Percentiles rank a stretch among this genome's conserved stretches.
Conservation (phyloP, 2,329 filamentous ascomycete genomes). For the Fusarium papillatum region DNA sequence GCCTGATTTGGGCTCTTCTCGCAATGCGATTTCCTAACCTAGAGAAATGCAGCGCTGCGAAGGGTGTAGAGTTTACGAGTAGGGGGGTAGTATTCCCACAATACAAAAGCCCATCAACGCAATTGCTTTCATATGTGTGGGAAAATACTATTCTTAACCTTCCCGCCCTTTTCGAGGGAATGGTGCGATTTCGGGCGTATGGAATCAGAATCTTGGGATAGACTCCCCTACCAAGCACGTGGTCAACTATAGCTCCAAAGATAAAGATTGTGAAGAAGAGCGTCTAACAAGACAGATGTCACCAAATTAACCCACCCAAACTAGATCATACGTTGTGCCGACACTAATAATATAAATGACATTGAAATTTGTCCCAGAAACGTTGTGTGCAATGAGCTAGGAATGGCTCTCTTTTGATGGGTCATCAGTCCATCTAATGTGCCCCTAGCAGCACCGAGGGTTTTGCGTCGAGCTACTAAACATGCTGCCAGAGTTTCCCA, state of each 20-base stretch:
- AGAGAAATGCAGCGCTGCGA: neutral
- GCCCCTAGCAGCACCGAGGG: neutral
- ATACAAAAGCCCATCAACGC: neutral
- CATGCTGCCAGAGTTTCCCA: rapidly evolving
- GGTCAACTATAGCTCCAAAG: neutral
- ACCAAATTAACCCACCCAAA: neutral
- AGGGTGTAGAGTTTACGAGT: neutral
- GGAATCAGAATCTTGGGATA: neutral
- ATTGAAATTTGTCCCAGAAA: neutral
- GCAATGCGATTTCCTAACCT: neutral
- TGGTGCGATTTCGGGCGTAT: neutral
- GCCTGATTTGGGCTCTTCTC: neutral
- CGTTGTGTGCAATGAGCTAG: neutral
- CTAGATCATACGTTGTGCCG: neutral
- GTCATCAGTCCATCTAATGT: neutral
- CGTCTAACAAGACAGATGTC: neutral
- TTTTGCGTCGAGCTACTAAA: neutral
- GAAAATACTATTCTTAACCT: neutral
- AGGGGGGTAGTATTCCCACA: neutral
- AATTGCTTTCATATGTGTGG: neutral
- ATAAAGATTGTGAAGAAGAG: neutral
- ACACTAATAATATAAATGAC: neutral
- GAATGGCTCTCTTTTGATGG: neutral
- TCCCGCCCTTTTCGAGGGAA: neutral
- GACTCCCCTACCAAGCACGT: neutral